A percentile compares a stretch with the other conserved stretches of the same genome.
phyloP scores from a whole-genome alignment of 441 rosid genomes.

The Melastoma candidum region DNA sequence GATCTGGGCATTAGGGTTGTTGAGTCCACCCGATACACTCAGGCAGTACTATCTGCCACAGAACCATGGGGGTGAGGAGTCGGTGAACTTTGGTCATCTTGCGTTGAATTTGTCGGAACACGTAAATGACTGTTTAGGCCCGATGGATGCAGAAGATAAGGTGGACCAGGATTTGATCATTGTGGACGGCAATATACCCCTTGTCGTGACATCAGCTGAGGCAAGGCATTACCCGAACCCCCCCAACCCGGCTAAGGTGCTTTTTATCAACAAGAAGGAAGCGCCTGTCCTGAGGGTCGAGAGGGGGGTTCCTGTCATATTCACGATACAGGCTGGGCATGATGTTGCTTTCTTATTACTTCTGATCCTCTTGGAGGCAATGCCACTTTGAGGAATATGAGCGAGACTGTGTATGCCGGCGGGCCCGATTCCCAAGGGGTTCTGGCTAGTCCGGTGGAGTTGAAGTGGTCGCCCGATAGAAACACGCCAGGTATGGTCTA shows the following conservation, averaged over 20 bases:
- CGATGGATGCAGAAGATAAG: conserved; percentile 73
- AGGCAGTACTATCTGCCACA: conserved; percentile 81
- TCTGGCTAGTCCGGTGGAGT: conserved; percentile 52
- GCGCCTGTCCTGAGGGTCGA: conserved; percentile 86
- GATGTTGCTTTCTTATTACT: conserved; percentile 78
- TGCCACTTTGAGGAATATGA: conserved; percentile 62
- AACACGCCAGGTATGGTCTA: conserved; percentile 86
- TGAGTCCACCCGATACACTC: conserved; percentile 75
- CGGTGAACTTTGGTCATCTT: conserved; percentile 46
- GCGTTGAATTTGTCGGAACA: conserved; percentile 45
- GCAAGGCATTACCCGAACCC: conserved; percentile 78
- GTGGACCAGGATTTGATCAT: conserved; percentile 77
- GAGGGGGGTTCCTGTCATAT: conserved; percentile 85
- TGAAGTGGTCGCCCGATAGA: conserved; percentile 81
- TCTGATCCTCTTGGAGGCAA: conserved; percentile 87
- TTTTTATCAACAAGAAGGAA: conserved; percentile 86
- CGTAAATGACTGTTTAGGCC: conserved; percentile 75
- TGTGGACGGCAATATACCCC: conserved; percentile 67
- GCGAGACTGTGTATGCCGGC: conserved; percentile 75
- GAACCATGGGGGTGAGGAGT: conserved; percentile 56
- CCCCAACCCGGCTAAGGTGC: conserved; percentile 70
- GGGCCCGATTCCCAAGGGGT: conserved; percentile 90
- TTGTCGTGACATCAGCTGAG: conserved; percentile 56
- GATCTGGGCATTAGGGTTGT: conserved; percentile 91
- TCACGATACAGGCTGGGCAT: conserved; percentile 82